Conservation (phyloP, 176 grass and related monocot species). For the Poa pratensis region DNA sequence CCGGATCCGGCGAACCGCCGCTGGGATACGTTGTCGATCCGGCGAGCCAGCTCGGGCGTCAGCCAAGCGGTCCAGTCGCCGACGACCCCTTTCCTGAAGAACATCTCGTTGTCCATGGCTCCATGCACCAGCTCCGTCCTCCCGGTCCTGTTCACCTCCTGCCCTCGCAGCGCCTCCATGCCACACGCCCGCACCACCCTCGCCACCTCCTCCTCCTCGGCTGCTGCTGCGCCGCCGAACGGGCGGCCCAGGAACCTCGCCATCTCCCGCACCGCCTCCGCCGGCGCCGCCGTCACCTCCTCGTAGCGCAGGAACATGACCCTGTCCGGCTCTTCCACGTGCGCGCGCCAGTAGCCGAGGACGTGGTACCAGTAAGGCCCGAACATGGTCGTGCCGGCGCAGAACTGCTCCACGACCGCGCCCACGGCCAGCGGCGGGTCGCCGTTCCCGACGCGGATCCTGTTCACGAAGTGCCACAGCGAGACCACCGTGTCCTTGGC, state of each 20-base stretch:
- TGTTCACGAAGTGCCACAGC: background rate
- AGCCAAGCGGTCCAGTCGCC: constrained; percentile 1
- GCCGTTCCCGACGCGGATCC: background rate
- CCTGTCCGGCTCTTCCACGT: background rate
- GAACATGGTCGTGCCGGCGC: background rate
- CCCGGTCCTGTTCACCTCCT: background rate
- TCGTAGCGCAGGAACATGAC: background rate
- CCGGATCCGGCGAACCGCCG: background rate
- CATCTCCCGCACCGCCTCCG: background rate
- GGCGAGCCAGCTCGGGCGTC: background rate
- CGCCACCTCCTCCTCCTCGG: background rate
- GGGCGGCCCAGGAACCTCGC: background rate
- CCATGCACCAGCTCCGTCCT: background rate
- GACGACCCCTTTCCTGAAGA: background rate
- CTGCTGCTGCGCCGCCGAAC: background rate
- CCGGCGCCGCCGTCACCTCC: background rate
- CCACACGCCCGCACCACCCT: background rate
- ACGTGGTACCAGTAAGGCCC: background rate
- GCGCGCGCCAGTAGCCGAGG: background rate
- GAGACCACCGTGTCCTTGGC: background rate
- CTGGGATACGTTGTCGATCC: background rate
- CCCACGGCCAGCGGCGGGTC: background rate
- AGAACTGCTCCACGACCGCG: background rate
- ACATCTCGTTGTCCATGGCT: constrained; percentile 1
- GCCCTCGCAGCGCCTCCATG: background rate